A percentile compares a stretch with the other conserved stretches of the same genome.
These are phyloP conservation scores for Coemansia sp. DNA, from an alignment of 192 early-diverging fungal genomes.

Conservation along the genomic window DNA sequence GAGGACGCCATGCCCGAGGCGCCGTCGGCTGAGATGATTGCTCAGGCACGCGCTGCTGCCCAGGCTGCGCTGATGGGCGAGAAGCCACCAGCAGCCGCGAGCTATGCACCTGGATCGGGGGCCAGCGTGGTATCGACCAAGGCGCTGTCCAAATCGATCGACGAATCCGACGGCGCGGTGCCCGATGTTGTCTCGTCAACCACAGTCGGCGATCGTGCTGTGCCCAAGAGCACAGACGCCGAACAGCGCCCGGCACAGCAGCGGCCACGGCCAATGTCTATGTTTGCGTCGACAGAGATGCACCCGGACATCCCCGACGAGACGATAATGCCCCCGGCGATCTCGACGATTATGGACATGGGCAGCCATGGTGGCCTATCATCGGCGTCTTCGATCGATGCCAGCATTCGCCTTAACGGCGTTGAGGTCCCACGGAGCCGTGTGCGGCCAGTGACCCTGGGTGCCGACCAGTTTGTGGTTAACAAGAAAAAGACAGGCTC, in stretches of 20 bases:
- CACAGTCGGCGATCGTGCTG: slow-evolving; percentile 2
- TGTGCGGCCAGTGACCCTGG: slow-evolving; percentile 19
- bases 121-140: slow-evolving; percentile 26
- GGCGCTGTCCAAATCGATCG: slow-evolving; percentile 26
- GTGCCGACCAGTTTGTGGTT: slow-evolving; percentile 14
- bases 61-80: slow-evolving; percentile 45
- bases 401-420: slow-evolving; percentile 14
- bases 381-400: slow-evolving; percentile 42
- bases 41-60: slow-evolving; percentile 39
- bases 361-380: slow-evolving; percentile 30
- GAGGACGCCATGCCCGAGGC: slow-evolving; percentile 7
- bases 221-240: slow-evolving; percentile 12
- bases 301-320: slow-evolving; percentile 25
- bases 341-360: slow-evolving; percentile 37
- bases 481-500: not conserved
- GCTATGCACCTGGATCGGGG: slow-evolving; percentile 10
- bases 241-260: slow-evolving; percentile 12
- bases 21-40: slow-evolving; percentile 35
- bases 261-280: slow-evolving; percentile 49
- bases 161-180: slow-evolving; percentile 13
- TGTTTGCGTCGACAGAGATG: slow-evolving; percentile 53
- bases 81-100: slow-evolving; percentile 1
- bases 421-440: slow-evolving; percentile 1
- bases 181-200: not conserved
- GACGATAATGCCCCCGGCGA: slow-evolving; percentile 29